These are phyloP conservation scores for Ceratobasidium sp. DNA, from an alignment of 1,284 basidiomycete species.

Conservation along the genomic window DNA sequence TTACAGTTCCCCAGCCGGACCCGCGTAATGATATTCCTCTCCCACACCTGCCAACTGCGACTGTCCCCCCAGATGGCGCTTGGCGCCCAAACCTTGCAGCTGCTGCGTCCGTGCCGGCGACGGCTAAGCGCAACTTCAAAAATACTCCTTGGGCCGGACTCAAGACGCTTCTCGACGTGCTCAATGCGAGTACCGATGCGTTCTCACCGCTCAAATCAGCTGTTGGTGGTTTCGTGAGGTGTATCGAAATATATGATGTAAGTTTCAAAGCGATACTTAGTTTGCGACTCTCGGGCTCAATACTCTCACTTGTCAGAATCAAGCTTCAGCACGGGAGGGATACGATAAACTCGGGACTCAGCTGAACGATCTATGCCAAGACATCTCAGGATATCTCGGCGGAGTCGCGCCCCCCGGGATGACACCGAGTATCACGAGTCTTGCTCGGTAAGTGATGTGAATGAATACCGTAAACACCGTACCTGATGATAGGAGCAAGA, in stretches of 20 bases:
- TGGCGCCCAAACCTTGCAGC: too few relatives aligned
- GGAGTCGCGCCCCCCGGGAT: background rate
- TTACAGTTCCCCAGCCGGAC: too few relatives aligned
- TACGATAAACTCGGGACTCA: background rate
- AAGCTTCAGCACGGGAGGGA: background rate
- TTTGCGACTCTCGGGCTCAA: background rate
- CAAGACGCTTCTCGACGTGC: background rate
- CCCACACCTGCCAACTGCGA: too few relatives aligned
- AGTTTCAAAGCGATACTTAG: background rate
- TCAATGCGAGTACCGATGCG: background rate
- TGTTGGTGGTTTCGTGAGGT: background rate
- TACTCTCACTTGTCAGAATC: background rate
- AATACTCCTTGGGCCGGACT: background rate
- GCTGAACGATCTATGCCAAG: background rate
- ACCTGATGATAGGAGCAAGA: background rate
- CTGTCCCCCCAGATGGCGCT: too few relatives aligned
- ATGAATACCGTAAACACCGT: too few relatives aligned
- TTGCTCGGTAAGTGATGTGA: background rate
- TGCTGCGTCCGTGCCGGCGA: too few relatives aligned
- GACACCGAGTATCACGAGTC: background rate
- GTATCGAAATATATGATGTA: conserved; percentile 9
- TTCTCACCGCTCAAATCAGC: conserved; percentile 7
- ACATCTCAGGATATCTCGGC: background rate
- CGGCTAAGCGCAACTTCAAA: too few relatives aligned
- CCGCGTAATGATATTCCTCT: too few relatives aligned